Base-by-base conservation (phyloP, 148 eudicot genomes). In the Nepenthes gracilis region DNA sequence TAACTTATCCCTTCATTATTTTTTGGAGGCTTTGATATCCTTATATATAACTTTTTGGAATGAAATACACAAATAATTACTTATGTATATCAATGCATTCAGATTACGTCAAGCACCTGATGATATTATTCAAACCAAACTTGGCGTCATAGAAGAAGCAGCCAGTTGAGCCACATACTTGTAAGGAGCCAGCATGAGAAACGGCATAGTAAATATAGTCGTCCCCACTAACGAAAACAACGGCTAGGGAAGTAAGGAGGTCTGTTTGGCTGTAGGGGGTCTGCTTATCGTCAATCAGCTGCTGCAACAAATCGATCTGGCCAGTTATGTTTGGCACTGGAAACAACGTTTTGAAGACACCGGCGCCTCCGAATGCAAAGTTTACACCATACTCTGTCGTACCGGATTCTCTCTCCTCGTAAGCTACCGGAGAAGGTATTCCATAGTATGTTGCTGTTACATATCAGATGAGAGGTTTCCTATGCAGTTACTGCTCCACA, bases 311-410 rank as follows among this genome's bases (percentile, higher is more conserved):
- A 32, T 72, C 53, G 35, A 76, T 76, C 50, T 76, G 80, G 1
- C 64, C 4, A n/a, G 73, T 55, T 76, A 84, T 69, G 66, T 84
- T 84, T 35, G 89, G 89, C n/a, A 67, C 70, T 6, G 57, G 5
- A 1, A 71, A 57, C 2, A 56, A 53, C 8, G 85, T 84, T 64
- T 84, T 52, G 64, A 84, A 84, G 12, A 84, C 89, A n/a, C 87
- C 91, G n/a, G 83, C 82, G 36, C 91, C 91, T 66, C 87, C 91
- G 33, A 70, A 82, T 4, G 91, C 87, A 43, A 82, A 85, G 48
- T 85, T 85, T 72, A 85, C 67, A 61, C 91, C 91, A 55, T 47
- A 64, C 9, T 69, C 60, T 34, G 36, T 48, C 11, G 57, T 70
- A 40, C 58, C 58, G 13, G 54, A 60, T 1, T 73, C 69, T 60